A percentile compares a stretch with the other conserved stretches of the same genome.
Evolutionary conservation across 495 filamentous ascomycete genomes (phyloP).

Genomic region (Aspergillus bridgeri): DNA sequence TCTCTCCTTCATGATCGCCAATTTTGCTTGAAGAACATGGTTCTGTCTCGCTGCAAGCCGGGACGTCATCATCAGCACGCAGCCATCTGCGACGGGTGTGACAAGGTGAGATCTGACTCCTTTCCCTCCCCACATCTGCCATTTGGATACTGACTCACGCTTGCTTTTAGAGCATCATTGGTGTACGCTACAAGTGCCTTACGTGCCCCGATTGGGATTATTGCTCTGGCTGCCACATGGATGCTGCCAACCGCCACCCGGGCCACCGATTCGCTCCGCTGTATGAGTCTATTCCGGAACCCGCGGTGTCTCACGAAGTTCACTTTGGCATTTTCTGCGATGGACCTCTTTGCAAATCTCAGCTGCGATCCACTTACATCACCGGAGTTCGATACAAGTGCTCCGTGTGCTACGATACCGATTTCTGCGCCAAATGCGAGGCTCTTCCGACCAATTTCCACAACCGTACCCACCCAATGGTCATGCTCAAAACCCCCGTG

Average conservation of each 20-base stretch:
- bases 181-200: constrained; percentile 95
- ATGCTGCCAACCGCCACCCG: constrained; percentile 65
- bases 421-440: constrained; percentile 95
- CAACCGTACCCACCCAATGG: constrained; percentile 90
- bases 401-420: constrained; percentile 91
- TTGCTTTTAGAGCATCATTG: constrained; percentile 61
- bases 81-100: constrained; percentile 93
- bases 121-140: not conserved
- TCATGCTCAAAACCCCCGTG: constrained; percentile 95
- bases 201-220: constrained; percentile 98
- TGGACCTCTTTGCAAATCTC: constrained; percentile 77
- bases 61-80: constrained; percentile 80
- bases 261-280: constrained; percentile 88
- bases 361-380: constrained; percentile 63
- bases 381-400: constrained; percentile 91
- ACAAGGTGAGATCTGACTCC: constrained; percentile 52
- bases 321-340: constrained; percentile 94
- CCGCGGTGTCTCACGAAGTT: constrained; percentile 43
- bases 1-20: constrained; percentile 35
- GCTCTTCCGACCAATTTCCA: constrained; percentile 78
- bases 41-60: constrained; percentile 63
- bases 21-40: constrained; percentile 39
- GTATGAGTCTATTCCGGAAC: constrained; percentile 70
- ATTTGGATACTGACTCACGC: constrained; percentile 22
- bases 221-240: constrained; percentile 72